Base-by-base conservation (phyloP, 225 moss, liverwort and hornwort species). In the Sphagnum tenellum region DNA sequence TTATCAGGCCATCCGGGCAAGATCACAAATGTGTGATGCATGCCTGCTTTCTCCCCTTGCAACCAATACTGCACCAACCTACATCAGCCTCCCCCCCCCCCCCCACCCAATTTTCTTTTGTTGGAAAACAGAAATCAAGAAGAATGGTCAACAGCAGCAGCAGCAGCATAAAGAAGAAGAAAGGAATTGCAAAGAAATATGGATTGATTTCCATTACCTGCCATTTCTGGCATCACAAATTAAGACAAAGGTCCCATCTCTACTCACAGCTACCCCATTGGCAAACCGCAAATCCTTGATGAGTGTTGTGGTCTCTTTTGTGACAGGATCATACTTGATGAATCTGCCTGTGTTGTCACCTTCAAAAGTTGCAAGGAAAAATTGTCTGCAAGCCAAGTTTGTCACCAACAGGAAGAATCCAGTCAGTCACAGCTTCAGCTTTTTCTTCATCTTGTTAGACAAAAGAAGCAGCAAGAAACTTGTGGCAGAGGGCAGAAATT, bases 181-280 rank as follows among this genome's bases (percentile, higher is more conserved):
- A 29, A 29, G 29, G 29, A 29, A 29, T 29, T 29, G 29, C 29
- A 29, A 29, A 29, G 29, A 29, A 29, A 29, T 29, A 29, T 29
- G 29, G 29, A 29, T 29, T 29, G 29, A 29, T 29, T 29, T 29
- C 29, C 29, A 29, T 29, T 29, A 91, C 94, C 84, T 88, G 76
- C 89, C 95, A 62, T 69, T 11, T 55, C 82, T 74, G 53, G 89
- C 79, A 73, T 89, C 95, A 3, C 84, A 9, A 45, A 92, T 52
- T n/a, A 85, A 6, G 13, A 92, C 55, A 72, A 90, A 96, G 0
- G 82, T 66, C 7, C 78, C 72, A 65, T 96, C 95, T 68, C 92
- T 86, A 75, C 79, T 96, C 44, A 87, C 77, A n/a, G 95, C 73
- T 11, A 92, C 89, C 50, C 92, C 95, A 69, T 92, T 92, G 29